phyloP scores from a whole-genome alignment of 768 basidiomycete species.

The Tylopilus subfusipes region DNA sequence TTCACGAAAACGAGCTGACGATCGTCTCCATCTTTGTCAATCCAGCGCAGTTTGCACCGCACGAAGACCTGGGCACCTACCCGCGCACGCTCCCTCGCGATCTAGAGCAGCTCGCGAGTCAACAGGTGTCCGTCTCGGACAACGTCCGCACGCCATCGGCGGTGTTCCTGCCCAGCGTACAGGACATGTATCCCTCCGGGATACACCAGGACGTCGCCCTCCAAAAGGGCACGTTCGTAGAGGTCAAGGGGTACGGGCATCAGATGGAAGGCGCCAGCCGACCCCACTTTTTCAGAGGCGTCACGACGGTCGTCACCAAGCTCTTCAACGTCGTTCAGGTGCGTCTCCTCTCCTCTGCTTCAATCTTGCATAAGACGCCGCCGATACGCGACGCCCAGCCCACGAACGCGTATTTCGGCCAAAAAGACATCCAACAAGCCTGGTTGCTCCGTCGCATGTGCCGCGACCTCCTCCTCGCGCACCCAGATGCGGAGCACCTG shows the following conservation, averaged over 20 bases:
- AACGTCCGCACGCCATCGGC: conserved; percentile 49
- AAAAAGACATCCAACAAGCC: conserved; percentile 98
- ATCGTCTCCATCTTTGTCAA: conserved; percentile 97
- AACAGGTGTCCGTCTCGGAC: conserved; percentile 30
- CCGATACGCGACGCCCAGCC: conserved; percentile 43
- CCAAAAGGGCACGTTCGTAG: conserved; percentile 88
- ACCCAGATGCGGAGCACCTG: conserved; percentile 70
- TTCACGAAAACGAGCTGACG: conserved; percentile 78
- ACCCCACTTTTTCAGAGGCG: conserved; percentile 92
- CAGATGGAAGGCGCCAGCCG: conserved; percentile 90
- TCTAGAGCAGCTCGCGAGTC: conserved; percentile 53
- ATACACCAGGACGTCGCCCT: conserved; percentile 69
- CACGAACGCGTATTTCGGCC: conserved; percentile 90
- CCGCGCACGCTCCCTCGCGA: conserved; percentile 83
- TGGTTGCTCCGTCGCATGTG: conserved; percentile 76
- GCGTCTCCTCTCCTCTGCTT: not conserved
- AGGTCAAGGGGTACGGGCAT: conserved; percentile 86
- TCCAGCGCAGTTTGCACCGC: conserved; percentile 94
- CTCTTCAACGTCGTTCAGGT: conserved; percentile 92
- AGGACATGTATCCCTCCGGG: conserved; percentile 92
- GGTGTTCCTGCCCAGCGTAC: conserved; percentile 75
- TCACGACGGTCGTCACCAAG: conserved; percentile 92
- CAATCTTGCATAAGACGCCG: not conserved
- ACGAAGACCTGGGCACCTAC: conserved; percentile 89
- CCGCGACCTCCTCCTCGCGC: conserved; percentile 74